Evolutionary conservation across 225 moss, liverwort and hornwort genomes (phyloP).

Genomic region (Climacium dendroides): DNA sequence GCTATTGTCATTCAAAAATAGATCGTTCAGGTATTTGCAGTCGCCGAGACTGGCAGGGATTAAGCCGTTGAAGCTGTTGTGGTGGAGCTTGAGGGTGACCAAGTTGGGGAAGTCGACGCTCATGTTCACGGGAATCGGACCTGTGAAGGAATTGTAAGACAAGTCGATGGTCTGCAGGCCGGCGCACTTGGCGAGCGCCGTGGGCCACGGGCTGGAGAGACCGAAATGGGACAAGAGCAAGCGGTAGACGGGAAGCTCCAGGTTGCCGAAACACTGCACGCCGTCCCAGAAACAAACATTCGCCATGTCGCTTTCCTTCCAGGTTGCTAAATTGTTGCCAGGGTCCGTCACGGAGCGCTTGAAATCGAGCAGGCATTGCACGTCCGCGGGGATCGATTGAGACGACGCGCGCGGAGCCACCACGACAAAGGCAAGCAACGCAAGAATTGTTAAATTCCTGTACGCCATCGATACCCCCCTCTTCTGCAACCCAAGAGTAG

Average conservation of each 20-base stretch:
- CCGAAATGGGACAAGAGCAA: neutral
- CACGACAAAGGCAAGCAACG: neutral
- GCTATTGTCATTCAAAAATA: constrained; percentile 12
- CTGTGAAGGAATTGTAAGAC: constrained; percentile 19
- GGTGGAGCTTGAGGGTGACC: constrained; percentile 1
- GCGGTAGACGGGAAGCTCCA: neutral
- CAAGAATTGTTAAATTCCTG: neutral
- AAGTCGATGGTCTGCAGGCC: constrained; percentile 6
- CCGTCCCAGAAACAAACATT: constrained; percentile 15
- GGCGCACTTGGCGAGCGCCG: neutral
- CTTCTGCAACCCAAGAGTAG: neutral
- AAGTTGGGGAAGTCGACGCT: constrained; percentile 17
- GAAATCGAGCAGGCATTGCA: constrained; percentile 17
- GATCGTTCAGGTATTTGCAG: constrained; percentile 20
- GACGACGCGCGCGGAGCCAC: neutral
- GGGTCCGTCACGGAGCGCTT: constrained; percentile 22
- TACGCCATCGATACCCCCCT: neutral
- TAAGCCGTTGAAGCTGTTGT: constrained; percentile 6
- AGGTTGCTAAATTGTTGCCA: neutral
- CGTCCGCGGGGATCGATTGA: neutral
- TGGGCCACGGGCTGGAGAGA: constrained; percentile 19
- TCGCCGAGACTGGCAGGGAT: constrained; percentile 4
- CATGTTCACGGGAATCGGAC: constrained; percentile 10
- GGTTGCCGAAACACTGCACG: constrained; percentile 5
- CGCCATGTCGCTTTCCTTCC: neutral